A percentile compares a stretch with the other conserved stretches of the same genome.
Evolutionary conservation across 495 filamentous ascomycete species (phyloP).

Genomic region (Penicillium daleae): DNA sequence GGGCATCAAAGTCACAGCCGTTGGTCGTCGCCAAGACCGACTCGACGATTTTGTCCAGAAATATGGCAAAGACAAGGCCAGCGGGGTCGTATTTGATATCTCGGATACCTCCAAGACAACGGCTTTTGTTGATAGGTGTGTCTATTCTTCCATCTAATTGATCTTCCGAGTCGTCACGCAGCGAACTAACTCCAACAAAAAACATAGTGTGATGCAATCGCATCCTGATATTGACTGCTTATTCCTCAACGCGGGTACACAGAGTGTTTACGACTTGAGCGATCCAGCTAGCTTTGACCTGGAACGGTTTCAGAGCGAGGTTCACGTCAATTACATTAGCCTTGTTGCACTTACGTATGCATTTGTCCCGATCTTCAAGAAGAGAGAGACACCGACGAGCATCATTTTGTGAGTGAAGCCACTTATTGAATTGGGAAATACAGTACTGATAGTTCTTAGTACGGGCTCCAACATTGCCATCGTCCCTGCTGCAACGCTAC

Average conservation of each 20-base stretch:
- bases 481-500: conserved; percentile 41
- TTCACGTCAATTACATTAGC: conserved; percentile 67
- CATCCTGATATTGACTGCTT: conserved; percentile 55
- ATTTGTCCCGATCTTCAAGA: conserved; percentile 63
- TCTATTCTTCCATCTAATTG: too few relatives aligned
- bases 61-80: conserved; percentile 58
- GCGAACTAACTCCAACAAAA: neutral
- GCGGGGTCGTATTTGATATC: conserved; percentile 62
- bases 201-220: conserved; percentile 52
- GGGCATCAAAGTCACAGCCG: conserved; percentile 64
- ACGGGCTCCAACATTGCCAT: conserved; percentile 48
- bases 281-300: conserved; percentile 60
- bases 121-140: conserved; percentile 58
- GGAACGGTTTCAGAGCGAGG: conserved; percentile 49
- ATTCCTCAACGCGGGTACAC: conserved; percentile 45
- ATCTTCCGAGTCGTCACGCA: too few relatives aligned
- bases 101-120: conserved; percentile 59
- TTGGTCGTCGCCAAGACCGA: conserved; percentile 66
- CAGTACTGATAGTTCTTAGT: conserved; percentile 17
- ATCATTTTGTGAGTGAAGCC: conserved; percentile 36
- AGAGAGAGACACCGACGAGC: conserved; percentile 37
- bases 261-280: conserved; percentile 57
- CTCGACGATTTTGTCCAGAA: conserved; percentile 65
- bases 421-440: neutral
- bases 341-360: conserved; percentile 60